Base-by-base conservation (phyloP, 352 stramenopile species). In the Globisporangium mamillatum region DNA sequence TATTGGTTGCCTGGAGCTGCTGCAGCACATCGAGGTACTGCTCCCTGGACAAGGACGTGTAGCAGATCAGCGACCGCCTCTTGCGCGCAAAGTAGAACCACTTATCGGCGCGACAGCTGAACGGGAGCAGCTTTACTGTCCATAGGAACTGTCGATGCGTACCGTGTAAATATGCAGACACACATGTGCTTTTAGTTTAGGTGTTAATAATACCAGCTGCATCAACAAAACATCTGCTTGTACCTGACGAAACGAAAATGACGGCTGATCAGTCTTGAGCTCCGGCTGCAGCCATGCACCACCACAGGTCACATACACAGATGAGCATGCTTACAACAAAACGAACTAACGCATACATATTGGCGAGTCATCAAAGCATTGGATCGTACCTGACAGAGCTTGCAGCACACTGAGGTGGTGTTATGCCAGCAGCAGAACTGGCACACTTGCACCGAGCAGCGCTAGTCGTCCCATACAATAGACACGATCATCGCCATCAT, bases 51-150 rank as follows among this genome's bases (percentile, higher is more conserved):
- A 85, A 36, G 41, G 78, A 67, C 2, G 76, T 79, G 2, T 66
- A 68, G 8, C 64, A 63, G 50, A 81, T 69, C 9, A 68, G 52
- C 20, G 74, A 81, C 55, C 76, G 76, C 4, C 70, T 64, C 32
- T 77, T 82, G 34, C 73, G 76, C 58, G 78, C 68, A 32, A 79
- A 68, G 59, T 75, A 86, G 10, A 86, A 69, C 78, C 78, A 84
- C 63, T 84, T 84, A 50, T 86, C 78, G 24, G 74, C 78, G 18
- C 77, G 78, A 3, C 68, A 81, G 29, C 68, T 58, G 41, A 84
- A 84, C 36, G 78, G 76, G 58, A 86, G 73, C 66, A 86, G 65
- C 62, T 86, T 82, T n/a, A 84, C 68, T 29, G 66, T 69, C 78
- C 78, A 84, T 14, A 86, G 61, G 1, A 86, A 60, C 67, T 84